A percentile compares a stretch with the other conserved stretches of the same genome.
These are phyloP conservation scores for Nitzschia sp. DNA, from an alignment of 108 stramenopile species.

Conservation along the genomic window DNA sequence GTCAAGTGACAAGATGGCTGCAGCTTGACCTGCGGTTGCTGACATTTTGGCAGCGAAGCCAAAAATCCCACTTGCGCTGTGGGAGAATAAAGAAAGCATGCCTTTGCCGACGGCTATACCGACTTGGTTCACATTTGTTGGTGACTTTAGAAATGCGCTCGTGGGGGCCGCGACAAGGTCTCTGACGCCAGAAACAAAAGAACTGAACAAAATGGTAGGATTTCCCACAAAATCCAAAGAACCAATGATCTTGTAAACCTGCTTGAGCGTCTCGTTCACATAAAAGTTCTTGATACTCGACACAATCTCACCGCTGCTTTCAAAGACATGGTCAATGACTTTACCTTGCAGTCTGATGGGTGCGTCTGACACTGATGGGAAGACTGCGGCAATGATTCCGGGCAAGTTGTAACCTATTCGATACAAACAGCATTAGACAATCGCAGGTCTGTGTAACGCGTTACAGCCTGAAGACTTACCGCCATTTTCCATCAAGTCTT, in stretches of 20 bases:
- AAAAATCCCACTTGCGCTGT: conserved; percentile 91
- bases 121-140: conserved; percentile 85
- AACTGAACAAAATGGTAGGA: conserved; percentile 86
- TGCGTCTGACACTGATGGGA: conserved; percentile 84
- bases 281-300: conserved; percentile 76
- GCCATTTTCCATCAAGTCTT: conserved; percentile 34
- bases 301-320: conserved; percentile 59
- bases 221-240: conserved; percentile 95
- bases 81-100: conserved; percentile 89
- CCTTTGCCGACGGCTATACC: conserved; percentile 94
- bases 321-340: conserved; percentile 71
- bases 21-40: conserved; percentile 63
- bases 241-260: conserved; percentile 95
- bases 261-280: conserved; percentile 78
- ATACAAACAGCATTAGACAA: no score
- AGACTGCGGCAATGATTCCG: conserved; percentile 38
- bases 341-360: conserved; percentile 87
- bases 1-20: conserved; percentile 76
- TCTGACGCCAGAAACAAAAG: conserved; percentile 85
- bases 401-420: conserved; percentile 26
- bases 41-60: conserved; percentile 82
- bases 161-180: conserved; percentile 94
- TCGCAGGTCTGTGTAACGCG: no score
- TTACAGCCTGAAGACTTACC: no score
- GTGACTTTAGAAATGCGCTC: conserved; percentile 71